phyloP scores from a whole-genome alignment of 2,329 filamentous ascomycete species.

The Macrophomina phaseolina region DNA sequence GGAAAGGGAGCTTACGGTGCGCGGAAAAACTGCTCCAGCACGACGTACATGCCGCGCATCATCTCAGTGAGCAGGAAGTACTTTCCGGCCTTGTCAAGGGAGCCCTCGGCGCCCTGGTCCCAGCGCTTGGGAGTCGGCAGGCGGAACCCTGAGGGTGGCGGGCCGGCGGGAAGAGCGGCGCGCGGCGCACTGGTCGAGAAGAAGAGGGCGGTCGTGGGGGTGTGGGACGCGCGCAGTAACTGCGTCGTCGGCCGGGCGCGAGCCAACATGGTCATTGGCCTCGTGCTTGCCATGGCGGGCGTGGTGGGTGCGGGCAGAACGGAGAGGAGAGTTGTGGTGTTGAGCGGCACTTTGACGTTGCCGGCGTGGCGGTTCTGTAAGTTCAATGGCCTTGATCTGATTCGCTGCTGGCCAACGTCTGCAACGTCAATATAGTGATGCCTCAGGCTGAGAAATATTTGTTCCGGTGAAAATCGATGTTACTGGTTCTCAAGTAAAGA shows the following conservation, averaged over 20 bases:
- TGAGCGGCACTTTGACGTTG: conserved; percentile 23
- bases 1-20: conserved; percentile 76
- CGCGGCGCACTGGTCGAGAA: conserved; percentile 69
- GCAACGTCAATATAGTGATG: neutral
- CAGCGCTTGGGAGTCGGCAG: conserved; percentile 74
- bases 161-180: conserved; percentile 71
- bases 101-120: conserved; percentile 78
- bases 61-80: conserved; percentile 97
- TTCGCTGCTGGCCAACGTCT: conserved; percentile 1
- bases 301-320: conserved; percentile 28
- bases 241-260: conserved; percentile 38
- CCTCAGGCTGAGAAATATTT: conserved; percentile 2
- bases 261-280: conserved; percentile 55
- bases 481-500: neutral
- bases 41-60: conserved; percentile 96
- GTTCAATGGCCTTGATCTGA: conserved; percentile 10
- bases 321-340: conserved; percentile 22
- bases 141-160: conserved; percentile 82
- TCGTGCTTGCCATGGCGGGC: conserved; percentile 54
- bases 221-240: conserved; percentile 46
- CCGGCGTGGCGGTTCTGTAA: conserved; percentile 22
- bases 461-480: neutral
- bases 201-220: conserved; percentile 58
- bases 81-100: conserved; percentile 83
- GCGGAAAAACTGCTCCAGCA: conserved; percentile 97